These are phyloP conservation scores for Crucihimalaya himalaica DNA, from an alignment of 345 rosid species.

Conservation along the genomic window DNA sequence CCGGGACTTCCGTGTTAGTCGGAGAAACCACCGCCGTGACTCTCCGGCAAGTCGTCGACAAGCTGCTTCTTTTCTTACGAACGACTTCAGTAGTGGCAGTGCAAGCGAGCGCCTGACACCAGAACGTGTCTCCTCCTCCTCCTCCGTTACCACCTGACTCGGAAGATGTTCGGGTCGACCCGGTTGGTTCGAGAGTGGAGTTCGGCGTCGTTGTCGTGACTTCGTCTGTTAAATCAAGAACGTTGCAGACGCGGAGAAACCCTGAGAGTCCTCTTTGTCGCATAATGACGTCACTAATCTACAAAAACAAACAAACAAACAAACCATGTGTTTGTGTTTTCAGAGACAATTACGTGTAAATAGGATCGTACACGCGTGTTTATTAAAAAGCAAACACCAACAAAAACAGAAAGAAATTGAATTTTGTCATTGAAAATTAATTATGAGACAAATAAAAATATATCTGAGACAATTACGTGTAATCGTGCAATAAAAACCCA, in stretches of 20 bases:
- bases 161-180: conserved; percentile 59
- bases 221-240: conserved; percentile 59
- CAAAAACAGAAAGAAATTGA: neutral
- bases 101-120: conserved; percentile 56
- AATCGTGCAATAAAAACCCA: conserved; percentile 19
- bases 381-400: neutral
- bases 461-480: neutral
- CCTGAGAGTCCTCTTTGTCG: conserved; percentile 62
- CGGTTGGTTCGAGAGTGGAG: conserved; percentile 61
- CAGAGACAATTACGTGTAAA: conserved; percentile 7
- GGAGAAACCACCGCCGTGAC: conserved; percentile 41
- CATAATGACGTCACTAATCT: conserved; percentile 61
- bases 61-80: conserved; percentile 83
- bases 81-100: conserved; percentile 72
- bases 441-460: neutral
- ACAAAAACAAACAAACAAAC: conserved; percentile 21
- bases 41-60: conserved; percentile 48
- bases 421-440: neutral
- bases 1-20: conserved; percentile 50
- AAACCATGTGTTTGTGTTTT: conserved; percentile 3
- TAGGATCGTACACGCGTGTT: conserved; percentile 31
- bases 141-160: conserved; percentile 47
- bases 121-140: conserved; percentile 46
- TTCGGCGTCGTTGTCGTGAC: conserved; percentile 61
- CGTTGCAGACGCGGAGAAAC: conserved; percentile 65